phyloP scores from a whole-genome alignment of 1,284 basidiomycete species.

The Sporisorium iseilematis-ciliati region DNA sequence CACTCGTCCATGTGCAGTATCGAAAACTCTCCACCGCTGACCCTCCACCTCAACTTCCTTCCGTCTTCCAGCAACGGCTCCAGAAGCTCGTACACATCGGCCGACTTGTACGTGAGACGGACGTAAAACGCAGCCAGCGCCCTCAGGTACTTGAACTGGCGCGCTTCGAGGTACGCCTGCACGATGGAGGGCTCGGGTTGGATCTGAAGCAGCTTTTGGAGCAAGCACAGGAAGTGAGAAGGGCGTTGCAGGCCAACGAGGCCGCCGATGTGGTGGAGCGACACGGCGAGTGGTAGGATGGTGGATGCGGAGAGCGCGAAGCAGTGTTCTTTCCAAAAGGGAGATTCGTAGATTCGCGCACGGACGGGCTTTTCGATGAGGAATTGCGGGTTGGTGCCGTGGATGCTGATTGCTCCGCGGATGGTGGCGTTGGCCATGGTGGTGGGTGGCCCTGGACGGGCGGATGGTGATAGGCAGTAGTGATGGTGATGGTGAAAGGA shows the following conservation, averaged over 20 bases:
- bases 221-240: constrained; percentile 79
- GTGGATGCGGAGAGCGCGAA: constrained; percentile 78
- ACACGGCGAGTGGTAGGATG: constrained; percentile 91
- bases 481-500: constrained; percentile 5
- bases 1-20: constrained; percentile 94
- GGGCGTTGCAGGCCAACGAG: constrained; percentile 70
- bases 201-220: constrained; percentile 93
- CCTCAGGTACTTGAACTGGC: constrained; percentile 96
- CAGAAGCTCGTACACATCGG: constrained; percentile 90
- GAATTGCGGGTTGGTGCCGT: constrained; percentile 89
- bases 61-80: constrained; percentile 96
- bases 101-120: constrained; percentile 88
- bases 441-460: background rate
- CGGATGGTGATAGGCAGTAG: background rate
- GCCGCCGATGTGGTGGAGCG: constrained; percentile 86
- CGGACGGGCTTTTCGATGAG: constrained; percentile 97
- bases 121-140: constrained; percentile 94
- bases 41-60: constrained; percentile 84
- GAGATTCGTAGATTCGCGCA: constrained; percentile 92
- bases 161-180: constrained; percentile 86
- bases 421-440: constrained; percentile 86
- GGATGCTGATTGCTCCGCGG: constrained; percentile 83
- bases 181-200: constrained; percentile 97
- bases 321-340: constrained; percentile 88
- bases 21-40: constrained; percentile 74